A percentile compares a stretch with the other conserved stretches of the same genome.
These are phyloP conservation scores for Orbilia quercus DNA, from an alignment of 2,329 filamentous ascomycete genomes.

Conservation along the genomic window DNA sequence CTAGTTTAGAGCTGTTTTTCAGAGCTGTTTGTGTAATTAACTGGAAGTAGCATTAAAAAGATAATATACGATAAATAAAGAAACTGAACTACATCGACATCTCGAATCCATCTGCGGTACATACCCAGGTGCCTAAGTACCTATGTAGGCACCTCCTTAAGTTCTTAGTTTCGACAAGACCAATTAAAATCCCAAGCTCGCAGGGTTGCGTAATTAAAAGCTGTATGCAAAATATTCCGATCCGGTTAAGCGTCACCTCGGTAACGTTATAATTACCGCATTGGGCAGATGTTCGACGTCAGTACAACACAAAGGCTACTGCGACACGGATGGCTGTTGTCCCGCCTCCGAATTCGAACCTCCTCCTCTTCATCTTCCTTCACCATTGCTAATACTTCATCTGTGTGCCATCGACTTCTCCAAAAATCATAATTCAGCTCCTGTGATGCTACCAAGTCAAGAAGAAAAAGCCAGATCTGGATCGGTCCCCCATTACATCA, in stretches of 20 bases:
- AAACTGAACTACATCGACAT: too few relatives aligned
- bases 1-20: too few relatives aligned
- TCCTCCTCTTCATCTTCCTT: background rate
- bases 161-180: too few relatives aligned
- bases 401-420: background rate
- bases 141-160: too few relatives aligned
- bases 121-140: too few relatives aligned
- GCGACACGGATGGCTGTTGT: slow-evolving; percentile 20
- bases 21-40: too few relatives aligned
- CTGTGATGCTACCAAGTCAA: background rate
- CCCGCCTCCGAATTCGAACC: slow-evolving; percentile 22
- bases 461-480: background rate
- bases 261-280: slow-evolving; percentile 14
- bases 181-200: too few relatives aligned
- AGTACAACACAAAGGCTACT: slow-evolving; percentile 19
- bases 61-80: too few relatives aligned
- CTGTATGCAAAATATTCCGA: background rate
- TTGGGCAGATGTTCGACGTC: slow-evolving; percentile 15
- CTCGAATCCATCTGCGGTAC: too few relatives aligned
- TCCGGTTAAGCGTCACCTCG: background rate
- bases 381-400: slow-evolving; percentile 3
- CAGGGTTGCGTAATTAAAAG: background rate
- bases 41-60: too few relatives aligned
- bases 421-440: background rate
- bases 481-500: background rate